Evolutionary conservation across 768 basidiomycete species (phyloP).

Genomic region (Paxillus rubicundulus): DNA sequence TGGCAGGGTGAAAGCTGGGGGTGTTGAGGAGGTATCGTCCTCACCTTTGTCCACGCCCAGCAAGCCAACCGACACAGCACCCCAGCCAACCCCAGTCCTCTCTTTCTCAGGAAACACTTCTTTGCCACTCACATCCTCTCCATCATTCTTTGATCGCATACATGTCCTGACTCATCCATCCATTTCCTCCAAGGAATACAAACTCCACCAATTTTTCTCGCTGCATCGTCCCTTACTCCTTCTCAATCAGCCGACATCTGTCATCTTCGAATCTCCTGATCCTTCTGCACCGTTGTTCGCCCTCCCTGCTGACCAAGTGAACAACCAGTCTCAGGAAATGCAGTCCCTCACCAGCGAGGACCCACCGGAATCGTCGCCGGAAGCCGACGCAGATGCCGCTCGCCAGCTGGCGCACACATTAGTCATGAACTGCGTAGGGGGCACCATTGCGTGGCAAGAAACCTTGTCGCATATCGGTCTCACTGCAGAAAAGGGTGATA

Average conservation of each 20-base stretch:
- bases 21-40: constrained; percentile 28
- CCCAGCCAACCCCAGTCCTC: constrained; percentile 15
- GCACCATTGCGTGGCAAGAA: constrained; percentile 65
- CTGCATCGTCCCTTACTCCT: constrained; percentile 76
- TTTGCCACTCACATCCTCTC: constrained; percentile 13
- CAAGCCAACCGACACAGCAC: constrained; percentile 21
- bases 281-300: constrained; percentile 18
- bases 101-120: constrained; percentile 13
- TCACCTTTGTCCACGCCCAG: constrained; percentile 11
- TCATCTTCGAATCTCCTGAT: constrained; percentile 45
- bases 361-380: constrained; percentile 50
- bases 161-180: constrained; percentile 46
- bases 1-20: constrained; percentile 12
- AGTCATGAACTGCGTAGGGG: constrained; percentile 63
- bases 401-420: constrained; percentile 75
- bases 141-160: constrained; percentile 3
- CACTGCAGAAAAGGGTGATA: constrained; percentile 48
- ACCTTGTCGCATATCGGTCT: constrained; percentile 65
- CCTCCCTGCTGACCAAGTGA: constrained; percentile 22
- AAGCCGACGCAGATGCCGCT: constrained; percentile 78
- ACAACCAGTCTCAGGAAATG: constrained; percentile 24
- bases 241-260: constrained; percentile 56
- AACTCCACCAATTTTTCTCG: constrained; percentile 83
- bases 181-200: constrained; percentile 66
- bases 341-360: constrained; percentile 38